phyloP scores from a whole-genome alignment of 2,329 filamentous ascomycete species.

The Claviceps maximensis region DNA sequence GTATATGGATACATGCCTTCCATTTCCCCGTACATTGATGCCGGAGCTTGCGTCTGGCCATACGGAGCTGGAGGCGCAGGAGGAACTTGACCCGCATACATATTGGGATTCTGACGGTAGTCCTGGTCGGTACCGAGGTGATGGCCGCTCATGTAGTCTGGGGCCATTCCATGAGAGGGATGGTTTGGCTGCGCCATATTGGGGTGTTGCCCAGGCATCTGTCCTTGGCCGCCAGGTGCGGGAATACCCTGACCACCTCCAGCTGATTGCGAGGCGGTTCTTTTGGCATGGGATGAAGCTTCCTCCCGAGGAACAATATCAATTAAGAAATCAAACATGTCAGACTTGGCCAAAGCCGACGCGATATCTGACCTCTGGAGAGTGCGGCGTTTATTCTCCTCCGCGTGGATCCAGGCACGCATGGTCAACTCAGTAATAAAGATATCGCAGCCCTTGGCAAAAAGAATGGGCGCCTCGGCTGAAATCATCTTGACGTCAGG shows the following conservation, averaged over 20 bases:
- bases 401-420: conserved; percentile 98
- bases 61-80: conserved; percentile 58
- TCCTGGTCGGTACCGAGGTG: conserved; percentile 56
- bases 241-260: conserved; percentile 29
- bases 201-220: conserved; percentile 39
- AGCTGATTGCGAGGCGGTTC: conserved; percentile 42
- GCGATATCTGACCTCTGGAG: conserved; percentile 94
- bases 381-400: conserved; percentile 95
- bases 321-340: conserved; percentile 99
- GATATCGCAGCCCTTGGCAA: conserved; percentile 96
- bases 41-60: conserved; percentile 58
- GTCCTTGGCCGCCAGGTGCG: conserved; percentile 35
- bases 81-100: conserved; percentile 73
- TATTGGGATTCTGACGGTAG: conserved; percentile 64
- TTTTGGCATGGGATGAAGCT: conserved; percentile 72
- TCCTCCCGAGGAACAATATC: conserved; percentile 97
- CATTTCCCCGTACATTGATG: conserved; percentile 63
- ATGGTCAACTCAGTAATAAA: conserved; percentile 99
- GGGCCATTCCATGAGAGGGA: conserved; percentile 42
- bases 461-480: conserved; percentile 91
- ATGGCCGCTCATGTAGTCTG: conserved; percentile 53
- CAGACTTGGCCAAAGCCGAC: conserved; percentile 86
- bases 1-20: conserved; percentile 78
- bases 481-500: conserved; percentile 99
- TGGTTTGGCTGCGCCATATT: conserved; percentile 41